These are phyloP conservation scores for Leishmania tarentolae DNA, from an alignment of 208 protist genomes.

Conservation along the genomic window DNA sequence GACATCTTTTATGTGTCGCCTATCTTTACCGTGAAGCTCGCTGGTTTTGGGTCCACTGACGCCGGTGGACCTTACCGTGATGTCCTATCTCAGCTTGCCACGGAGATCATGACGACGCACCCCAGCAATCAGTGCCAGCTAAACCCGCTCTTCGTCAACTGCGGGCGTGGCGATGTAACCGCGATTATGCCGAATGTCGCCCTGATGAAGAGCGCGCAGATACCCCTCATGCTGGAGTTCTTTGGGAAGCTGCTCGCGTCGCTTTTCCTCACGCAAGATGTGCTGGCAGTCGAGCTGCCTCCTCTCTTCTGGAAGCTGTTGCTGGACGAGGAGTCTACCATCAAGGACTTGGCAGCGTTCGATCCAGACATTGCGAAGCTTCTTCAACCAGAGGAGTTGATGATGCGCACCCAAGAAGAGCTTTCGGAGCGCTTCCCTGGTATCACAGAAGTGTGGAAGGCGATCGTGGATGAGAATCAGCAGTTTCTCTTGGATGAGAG, in stretches of 20 bases:
- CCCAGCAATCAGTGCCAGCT: constrained; percentile 79
- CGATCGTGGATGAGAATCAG: constrained; percentile 45
- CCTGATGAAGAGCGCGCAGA: constrained; percentile 59
- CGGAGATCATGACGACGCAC: constrained; percentile 89
- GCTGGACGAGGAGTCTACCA: constrained; percentile 59
- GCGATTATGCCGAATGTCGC: constrained; percentile 79
- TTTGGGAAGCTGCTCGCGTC: constrained; percentile 94
- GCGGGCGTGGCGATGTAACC: constrained; percentile 56
- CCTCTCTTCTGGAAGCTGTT: constrained; percentile 94
- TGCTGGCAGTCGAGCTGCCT: constrained; percentile 93
- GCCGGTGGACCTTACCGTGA: constrained; percentile 92
- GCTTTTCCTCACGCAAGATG: constrained; percentile 88
- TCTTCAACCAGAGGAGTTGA: constrained; percentile 61
- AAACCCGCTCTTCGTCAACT: constrained; percentile 89
- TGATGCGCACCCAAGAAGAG: constrained; percentile 71
- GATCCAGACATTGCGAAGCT: constrained; percentile 63
- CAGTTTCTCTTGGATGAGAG: constrained; percentile 38
- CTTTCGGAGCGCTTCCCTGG: constrained; percentile 86
- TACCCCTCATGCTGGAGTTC: constrained; percentile 92
- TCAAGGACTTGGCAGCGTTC: constrained; percentile 63
- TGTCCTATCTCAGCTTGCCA: constrained; percentile 84
- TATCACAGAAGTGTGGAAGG: constrained; percentile 51
- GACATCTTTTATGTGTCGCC: constrained; percentile 85
- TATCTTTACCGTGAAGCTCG: constrained; percentile 89
- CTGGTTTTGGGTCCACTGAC: constrained; percentile 90